Percentiles rank a stretch among this genome's conserved stretches.
Evolutionary conservation across 2,329 filamentous ascomycete genomes (phyloP).

Genomic region (Neonectria coccinea): DNA sequence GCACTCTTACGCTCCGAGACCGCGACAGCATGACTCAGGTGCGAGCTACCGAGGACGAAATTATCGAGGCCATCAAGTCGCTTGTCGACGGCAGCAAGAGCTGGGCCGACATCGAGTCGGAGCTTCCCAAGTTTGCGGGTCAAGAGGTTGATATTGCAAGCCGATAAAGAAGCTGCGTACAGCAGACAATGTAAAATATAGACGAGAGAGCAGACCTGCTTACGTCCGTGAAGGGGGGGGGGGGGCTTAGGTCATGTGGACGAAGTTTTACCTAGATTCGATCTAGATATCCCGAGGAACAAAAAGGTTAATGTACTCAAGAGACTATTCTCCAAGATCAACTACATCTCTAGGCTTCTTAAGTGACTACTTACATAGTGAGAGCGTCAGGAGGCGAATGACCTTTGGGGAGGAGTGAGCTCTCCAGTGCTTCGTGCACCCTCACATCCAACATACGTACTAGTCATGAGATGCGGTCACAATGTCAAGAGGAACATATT

Average conservation of each 20-base stretch:
- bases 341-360: neutral
- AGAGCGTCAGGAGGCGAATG: neutral
- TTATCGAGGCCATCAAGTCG: constrained; percentile 78
- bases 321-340: constrained; percentile 4
- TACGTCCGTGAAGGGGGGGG: constrained; percentile 11
- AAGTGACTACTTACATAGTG: neutral
- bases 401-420: neutral
- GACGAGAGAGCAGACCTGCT: constrained; percentile 25
- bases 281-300: constrained; percentile 28
- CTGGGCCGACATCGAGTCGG: constrained; percentile 77
- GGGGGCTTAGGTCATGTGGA: constrained; percentile 25
- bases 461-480: neutral
- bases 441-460: neutral
- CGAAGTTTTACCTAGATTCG: constrained; percentile 26
- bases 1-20: constrained; percentile 87
- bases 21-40: constrained; percentile 93
- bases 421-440: too few species aligned
- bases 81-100: constrained; percentile 62
- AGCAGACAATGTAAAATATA: constrained; percentile 41
- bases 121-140: constrained; percentile 86
- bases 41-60: constrained; percentile 82
- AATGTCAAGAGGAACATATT: neutral
- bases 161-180: constrained; percentile 45
- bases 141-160: constrained; percentile 69
- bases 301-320: constrained; percentile 21